phyloP scores from a whole-genome alignment of 2,329 filamentous ascomycete species.

The Dryadomyces quercivorus region DNA sequence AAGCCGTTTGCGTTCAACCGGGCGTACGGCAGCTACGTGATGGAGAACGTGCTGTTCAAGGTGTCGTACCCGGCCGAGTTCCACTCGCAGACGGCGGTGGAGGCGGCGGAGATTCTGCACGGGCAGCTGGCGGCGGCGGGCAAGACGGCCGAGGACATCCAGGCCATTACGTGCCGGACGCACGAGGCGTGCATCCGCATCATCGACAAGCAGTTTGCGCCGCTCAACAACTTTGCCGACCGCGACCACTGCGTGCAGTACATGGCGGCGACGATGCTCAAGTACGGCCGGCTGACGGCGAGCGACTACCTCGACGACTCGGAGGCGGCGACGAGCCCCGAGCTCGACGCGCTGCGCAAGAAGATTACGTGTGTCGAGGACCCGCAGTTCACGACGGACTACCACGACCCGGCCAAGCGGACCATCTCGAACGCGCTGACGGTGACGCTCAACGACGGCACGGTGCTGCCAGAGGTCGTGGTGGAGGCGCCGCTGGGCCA shows the following conservation, averaged over 20 bases:
- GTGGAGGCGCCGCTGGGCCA: constrained; percentile 94
- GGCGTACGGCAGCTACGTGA: constrained; percentile 94
- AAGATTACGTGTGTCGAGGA: constrained; percentile 96
- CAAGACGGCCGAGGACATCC: constrained; percentile 90
- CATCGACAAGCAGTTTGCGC: constrained; percentile 84
- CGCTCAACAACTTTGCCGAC: constrained; percentile 99
- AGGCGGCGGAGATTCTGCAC: constrained; percentile 83
- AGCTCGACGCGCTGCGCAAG: constrained; percentile 84
- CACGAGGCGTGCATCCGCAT: constrained; percentile 98
- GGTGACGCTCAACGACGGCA: constrained; percentile 89
- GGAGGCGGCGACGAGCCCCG: constrained; percentile 79
- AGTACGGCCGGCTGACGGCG: constrained; percentile 85
- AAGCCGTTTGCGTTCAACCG: constrained; percentile 95
- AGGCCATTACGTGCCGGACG: constrained; percentile 83
- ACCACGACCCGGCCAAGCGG: constrained; percentile 85
- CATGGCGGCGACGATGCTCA: constrained; percentile 95
- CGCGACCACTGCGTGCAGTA: constrained; percentile 99
- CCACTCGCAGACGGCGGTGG: constrained; percentile 96
- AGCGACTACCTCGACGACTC: constrained; percentile 87
- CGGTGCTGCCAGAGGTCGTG: constrained; percentile 76
- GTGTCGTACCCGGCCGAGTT: constrained; percentile 80
- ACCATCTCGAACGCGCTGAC: constrained; percentile 97
- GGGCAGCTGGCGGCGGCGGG: constrained; percentile 69
- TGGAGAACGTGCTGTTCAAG: constrained; percentile 99
- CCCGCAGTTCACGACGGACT: constrained; percentile 84